Conservation (phyloP, 305 asterid genomes). For the Fraxinus paxiana region DNA sequence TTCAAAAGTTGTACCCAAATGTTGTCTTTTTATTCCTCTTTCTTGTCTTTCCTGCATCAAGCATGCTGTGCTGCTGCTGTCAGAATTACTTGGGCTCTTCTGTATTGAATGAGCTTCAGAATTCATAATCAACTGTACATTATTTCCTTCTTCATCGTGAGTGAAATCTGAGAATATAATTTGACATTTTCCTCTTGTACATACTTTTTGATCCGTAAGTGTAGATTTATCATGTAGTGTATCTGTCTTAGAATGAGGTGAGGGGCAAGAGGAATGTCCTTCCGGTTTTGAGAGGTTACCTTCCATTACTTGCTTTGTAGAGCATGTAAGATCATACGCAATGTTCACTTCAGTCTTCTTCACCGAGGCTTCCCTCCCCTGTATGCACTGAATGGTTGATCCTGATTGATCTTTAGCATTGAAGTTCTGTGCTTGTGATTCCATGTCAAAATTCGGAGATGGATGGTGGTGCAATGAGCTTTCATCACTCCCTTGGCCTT, state of each 20-base stretch:
- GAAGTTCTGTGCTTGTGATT: constrained; percentile 30
- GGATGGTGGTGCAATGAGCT: constrained; percentile 29
- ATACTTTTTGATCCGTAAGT: constrained; percentile 26
- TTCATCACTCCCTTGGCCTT: constrained; percentile 37
- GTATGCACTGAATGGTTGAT: constrained; percentile 26
- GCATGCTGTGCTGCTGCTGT: constrained; percentile 41
- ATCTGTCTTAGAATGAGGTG: constrained; percentile 28
- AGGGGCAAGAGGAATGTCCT: constrained; percentile 26
- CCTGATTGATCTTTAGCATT: constrained; percentile 26
- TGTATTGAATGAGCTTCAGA: constrained; percentile 26
- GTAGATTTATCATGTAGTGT: constrained; percentile 22
- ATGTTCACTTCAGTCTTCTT: constrained; percentile 30
- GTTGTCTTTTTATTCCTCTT: constrained; percentile 47
- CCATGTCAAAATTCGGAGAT: constrained; percentile 29
- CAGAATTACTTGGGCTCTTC: constrained; percentile 38
- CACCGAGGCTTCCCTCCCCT: constrained; percentile 22
- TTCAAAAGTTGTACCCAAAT: constrained; percentile 27
- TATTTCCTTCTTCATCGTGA: constrained; percentile 58
- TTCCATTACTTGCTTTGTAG: constrained; percentile 27
- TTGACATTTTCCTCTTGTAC: constrained; percentile 62
- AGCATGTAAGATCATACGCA: constrained; percentile 27
- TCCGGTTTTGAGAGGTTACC: constrained; percentile 28
- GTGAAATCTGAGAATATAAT: constrained; percentile 66
- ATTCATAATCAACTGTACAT: constrained; percentile 31
- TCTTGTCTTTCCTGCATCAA: constrained; percentile 43